Evolutionary conservation across 495 filamentous ascomycete genomes (phyloP).

Genomic region (Neurospora sp.): DNA sequence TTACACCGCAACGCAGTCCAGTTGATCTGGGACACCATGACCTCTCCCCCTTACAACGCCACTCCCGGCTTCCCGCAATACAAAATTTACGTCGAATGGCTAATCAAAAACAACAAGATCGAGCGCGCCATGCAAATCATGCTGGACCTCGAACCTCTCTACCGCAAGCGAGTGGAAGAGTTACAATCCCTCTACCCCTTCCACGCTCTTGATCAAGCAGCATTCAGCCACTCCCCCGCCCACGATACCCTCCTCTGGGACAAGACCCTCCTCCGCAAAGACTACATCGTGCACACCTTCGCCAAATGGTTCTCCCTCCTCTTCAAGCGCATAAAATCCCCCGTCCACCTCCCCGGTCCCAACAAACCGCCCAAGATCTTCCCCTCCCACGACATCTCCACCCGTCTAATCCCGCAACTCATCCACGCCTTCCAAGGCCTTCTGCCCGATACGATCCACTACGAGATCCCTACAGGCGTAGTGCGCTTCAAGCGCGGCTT

Average conservation of each 20-base stretch:
- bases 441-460: slow-evolving; percentile 27
- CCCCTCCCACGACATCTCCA: slow-evolving; percentile 4
- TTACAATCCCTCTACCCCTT: slow-evolving; percentile 25
- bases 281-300: not conserved
- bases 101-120: slow-evolving; percentile 14
- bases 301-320: slow-evolving; percentile 11
- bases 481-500: slow-evolving; percentile 1
- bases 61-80: slow-evolving; percentile 22
- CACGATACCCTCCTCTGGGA: not conserved
- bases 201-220: slow-evolving; percentile 5
- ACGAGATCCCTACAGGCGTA: slow-evolving; percentile 20
- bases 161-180: slow-evolving; percentile 13
- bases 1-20: slow-evolving; percentile 12
- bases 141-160: slow-evolving; percentile 15
- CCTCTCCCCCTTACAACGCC: slow-evolving; percentile 17
- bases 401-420: slow-evolving; percentile 29
- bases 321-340: slow-evolving; percentile 6
- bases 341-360: not conserved
- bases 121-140: slow-evolving; percentile 14
- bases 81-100: slow-evolving; percentile 18
- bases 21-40: slow-evolving; percentile 27
- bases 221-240: not conserved
- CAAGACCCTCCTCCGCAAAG: not conserved
- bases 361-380: not conserved
- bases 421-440: slow-evolving; percentile 42